These are phyloP conservation scores for Prunus mume DNA, from an alignment of 306 rosid genomes.

Conservation along the genomic window DNA sequence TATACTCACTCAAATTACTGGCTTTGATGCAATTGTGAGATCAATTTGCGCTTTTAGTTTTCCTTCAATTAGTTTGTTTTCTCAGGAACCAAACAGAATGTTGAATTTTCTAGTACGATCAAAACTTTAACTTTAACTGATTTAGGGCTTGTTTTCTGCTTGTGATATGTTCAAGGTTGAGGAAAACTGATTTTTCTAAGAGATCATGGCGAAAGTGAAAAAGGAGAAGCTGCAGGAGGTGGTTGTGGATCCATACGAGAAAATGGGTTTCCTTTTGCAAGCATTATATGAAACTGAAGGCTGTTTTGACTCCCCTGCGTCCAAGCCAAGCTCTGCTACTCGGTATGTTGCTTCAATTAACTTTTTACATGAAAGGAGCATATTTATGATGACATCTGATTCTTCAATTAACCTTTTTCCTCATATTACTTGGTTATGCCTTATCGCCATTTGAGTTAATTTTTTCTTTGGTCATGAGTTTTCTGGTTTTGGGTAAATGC, in stretches of 20 bases:
- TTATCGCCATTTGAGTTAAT: neutral
- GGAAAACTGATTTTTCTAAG: neutral
- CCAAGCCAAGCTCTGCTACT: constrained; percentile 15
- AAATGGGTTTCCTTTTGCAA: neutral
- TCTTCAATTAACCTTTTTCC: neutral
- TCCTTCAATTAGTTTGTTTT: neutral
- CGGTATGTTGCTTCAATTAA: constrained; percentile 27
- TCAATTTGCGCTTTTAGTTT: neutral
- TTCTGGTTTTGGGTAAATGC: neutral
- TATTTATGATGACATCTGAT: neutral
- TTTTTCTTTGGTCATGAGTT: neutral
- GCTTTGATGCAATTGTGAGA: neutral
- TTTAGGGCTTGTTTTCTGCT: neutral
- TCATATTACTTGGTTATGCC: neutral
- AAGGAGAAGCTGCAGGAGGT: constrained; percentile 20
- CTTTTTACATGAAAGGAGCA: neutral
- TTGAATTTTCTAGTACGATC: too few species aligned
- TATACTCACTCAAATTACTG: neutral
- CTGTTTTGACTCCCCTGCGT: constrained; percentile 19
- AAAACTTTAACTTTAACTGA: neutral
- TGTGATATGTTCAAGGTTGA: constrained; percentile 9
- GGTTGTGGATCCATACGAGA: constrained; percentile 20
- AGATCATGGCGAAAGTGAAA: constrained; percentile 24
- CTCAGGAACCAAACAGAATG: neutral
- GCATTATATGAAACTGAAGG: constrained; percentile 1